Evolutionary conservation across 2,329 filamentous ascomycete species (phyloP).

Genomic region (Huntiella moniliformis): DNA sequence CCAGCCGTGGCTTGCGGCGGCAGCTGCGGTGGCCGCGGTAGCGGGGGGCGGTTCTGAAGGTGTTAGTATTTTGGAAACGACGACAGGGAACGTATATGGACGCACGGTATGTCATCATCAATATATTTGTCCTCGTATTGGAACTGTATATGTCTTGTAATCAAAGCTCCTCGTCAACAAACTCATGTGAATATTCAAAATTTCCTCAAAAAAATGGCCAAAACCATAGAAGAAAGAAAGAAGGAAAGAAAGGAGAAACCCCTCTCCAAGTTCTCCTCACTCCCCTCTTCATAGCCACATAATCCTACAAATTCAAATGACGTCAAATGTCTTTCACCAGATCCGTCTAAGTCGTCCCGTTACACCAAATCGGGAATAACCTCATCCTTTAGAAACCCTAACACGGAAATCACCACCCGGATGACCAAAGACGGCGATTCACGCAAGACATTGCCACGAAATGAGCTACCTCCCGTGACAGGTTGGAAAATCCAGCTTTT

Average conservation of each 20-base stretch:
- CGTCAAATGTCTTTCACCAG: background rate
- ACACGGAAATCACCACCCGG: too few species aligned
- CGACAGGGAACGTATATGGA: too few species aligned
- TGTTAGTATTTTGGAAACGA: too few species aligned
- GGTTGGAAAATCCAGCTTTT: too few species aligned
- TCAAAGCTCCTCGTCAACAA: background rate
- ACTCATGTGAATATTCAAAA: background rate
- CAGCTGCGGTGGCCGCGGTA: slow-evolving; percentile 21
- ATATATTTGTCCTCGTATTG: background rate
- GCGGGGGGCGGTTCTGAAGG: too few species aligned
- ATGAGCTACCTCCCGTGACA: too few species aligned
- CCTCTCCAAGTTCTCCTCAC: too few species aligned
- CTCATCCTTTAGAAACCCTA: too few species aligned
- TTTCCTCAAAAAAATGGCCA: background rate
- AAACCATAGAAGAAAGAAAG: background rate
- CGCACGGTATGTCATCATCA: background rate
- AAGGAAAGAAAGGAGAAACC: background rate
- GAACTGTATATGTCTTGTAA: background rate
- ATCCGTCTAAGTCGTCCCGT: background rate
- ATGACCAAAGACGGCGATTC: too few species aligned
- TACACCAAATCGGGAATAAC: too few species aligned
- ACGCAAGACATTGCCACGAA: too few species aligned
- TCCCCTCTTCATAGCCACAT: too few species aligned
- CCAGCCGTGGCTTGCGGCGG: slow-evolving; percentile 53
- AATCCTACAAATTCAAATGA: background rate